Conservation (phyloP, 2,329 filamentous ascomycete species). For the Epichloe coenophiala region DNA sequence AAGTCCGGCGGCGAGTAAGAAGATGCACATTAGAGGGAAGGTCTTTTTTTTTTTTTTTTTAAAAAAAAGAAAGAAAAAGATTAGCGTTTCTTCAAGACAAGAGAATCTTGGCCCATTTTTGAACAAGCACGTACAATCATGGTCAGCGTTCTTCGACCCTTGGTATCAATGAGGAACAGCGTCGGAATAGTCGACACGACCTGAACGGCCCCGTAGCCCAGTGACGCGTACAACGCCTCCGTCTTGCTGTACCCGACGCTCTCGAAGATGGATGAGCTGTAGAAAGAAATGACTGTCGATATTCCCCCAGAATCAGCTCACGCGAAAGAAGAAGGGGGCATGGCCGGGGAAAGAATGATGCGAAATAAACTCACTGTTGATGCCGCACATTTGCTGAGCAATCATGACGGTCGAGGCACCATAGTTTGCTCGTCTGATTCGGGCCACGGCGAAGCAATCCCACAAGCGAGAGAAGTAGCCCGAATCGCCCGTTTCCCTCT, state of each 20-base stretch:
- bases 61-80: too few relatives aligned
- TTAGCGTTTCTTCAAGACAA: background rate
- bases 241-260: slow-evolving; percentile 39
- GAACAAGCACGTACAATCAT: slow-evolving; percentile 10
- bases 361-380: slow-evolving; percentile 10
- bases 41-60: slow-evolving; percentile 6
- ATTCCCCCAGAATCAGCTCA: background rate
- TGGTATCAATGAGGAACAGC: slow-evolving; percentile 17
- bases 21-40: slow-evolving; percentile 16
- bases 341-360: background rate
- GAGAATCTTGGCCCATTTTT: background rate
- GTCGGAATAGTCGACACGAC: slow-evolving; percentile 16
- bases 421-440: slow-evolving; percentile 57
- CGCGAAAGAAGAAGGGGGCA: background rate
- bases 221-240: slow-evolving; percentile 31
- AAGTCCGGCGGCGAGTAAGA: slow-evolving; percentile 13
- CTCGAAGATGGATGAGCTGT: slow-evolving; percentile 45
- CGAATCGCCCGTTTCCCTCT: slow-evolving; percentile 14
- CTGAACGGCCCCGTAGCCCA: slow-evolving; percentile 37
- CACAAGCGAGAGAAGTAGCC: slow-evolving; percentile 21
- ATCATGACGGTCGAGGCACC: slow-evolving; percentile 71
- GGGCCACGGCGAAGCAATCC: slow-evolving; percentile 52
- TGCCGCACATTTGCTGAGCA: slow-evolving; percentile 49
- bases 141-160: slow-evolving; percentile 14
- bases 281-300: slow-evolving; percentile 50